phyloP scores from a whole-genome alignment of 495 filamentous ascomycete species.

The Penicillium paradoxum region DNA sequence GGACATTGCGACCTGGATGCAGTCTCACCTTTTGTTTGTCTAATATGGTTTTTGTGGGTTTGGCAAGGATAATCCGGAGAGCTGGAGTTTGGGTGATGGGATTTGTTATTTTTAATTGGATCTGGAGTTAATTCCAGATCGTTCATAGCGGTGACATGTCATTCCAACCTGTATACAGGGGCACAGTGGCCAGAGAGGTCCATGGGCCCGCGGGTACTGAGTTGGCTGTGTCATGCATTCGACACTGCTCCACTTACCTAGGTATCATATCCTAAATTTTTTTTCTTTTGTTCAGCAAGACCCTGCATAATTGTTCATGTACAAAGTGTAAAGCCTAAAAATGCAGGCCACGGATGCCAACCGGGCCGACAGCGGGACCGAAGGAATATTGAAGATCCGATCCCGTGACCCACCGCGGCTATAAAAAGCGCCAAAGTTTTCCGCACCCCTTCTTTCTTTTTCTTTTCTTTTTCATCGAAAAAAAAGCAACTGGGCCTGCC shows the following conservation, averaged over 20 bases:
- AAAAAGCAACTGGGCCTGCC: conserved; percentile 61
- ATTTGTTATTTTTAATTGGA: background rate
- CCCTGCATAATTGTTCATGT: background rate
- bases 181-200: background rate
- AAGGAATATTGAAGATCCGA: conserved; percentile 22
- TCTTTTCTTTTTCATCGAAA: conserved; percentile 44
- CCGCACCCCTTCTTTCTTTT: conserved; percentile 17
- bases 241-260: too few species aligned
- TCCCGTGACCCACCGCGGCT: conserved; percentile 24
- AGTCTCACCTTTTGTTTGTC: background rate
- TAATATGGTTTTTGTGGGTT: background rate
- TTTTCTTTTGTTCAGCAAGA: background rate
- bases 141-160: background rate
- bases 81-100: background rate
- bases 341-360: background rate
- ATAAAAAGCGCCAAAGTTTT: conserved; percentile 28
- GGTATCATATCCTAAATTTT: background rate
- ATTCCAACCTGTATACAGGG: background rate
- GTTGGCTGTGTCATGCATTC: background rate
- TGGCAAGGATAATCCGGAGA: background rate
- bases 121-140: background rate
- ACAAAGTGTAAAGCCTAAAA: background rate
- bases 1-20: background rate
- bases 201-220: background rate
- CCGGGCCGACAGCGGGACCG: background rate